A percentile compares a stretch with the other conserved stretches of the same genome.
Evolutionary conservation across 2,329 filamentous ascomycete genomes (phyloP).

Genomic region (Neocucurbitaria cava): DNA sequence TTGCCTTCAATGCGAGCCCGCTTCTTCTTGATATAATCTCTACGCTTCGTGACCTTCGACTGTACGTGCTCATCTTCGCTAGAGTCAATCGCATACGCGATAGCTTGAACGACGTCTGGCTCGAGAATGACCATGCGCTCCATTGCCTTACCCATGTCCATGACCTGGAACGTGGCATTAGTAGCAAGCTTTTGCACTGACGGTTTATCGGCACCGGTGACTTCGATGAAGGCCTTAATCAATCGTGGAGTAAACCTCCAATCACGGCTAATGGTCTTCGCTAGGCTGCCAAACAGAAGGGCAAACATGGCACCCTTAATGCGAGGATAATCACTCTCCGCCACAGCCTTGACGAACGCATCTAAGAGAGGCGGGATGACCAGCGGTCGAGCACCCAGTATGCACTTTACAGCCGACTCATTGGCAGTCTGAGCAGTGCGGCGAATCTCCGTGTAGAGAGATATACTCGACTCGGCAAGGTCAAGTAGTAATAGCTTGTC

Average conservation of each 20-base stretch:
- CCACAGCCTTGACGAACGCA: slow-evolving; percentile 78
- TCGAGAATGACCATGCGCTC: slow-evolving; percentile 87
- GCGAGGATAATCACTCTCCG: slow-evolving; percentile 80
- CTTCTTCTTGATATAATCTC: slow-evolving; percentile 76
- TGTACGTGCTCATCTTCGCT: slow-evolving; percentile 64
- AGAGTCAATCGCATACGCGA: slow-evolving; percentile 53
- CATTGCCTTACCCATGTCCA: slow-evolving; percentile 89
- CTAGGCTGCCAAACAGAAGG: slow-evolving; percentile 83
- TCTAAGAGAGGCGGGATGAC: slow-evolving; percentile 89
- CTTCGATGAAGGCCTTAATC: slow-evolving; percentile 87
- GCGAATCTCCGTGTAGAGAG: slow-evolving; percentile 93
- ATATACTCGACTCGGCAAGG: slow-evolving; percentile 87
- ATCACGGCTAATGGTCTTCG: slow-evolving; percentile 86
- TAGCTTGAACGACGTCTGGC: slow-evolving; percentile 70
- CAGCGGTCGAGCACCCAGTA: slow-evolving; percentile 85
- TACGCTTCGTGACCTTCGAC: slow-evolving; percentile 68
- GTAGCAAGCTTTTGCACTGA: slow-evolving; percentile 91
- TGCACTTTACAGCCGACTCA: slow-evolving; percentile 89
- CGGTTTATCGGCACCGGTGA: slow-evolving; percentile 88
- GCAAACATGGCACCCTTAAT: slow-evolving; percentile 97
- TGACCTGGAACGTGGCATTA: slow-evolving; percentile 80
- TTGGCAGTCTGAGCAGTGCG: slow-evolving; percentile 89
- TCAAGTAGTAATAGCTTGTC: slow-evolving; percentile 87
- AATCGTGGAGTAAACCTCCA: slow-evolving; percentile 95
- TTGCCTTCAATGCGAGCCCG: slow-evolving; percentile 79